These are phyloP conservation scores for Triglochin maritima DNA, from an alignment of 106 monocot genomes.

Conservation along the genomic window DNA sequence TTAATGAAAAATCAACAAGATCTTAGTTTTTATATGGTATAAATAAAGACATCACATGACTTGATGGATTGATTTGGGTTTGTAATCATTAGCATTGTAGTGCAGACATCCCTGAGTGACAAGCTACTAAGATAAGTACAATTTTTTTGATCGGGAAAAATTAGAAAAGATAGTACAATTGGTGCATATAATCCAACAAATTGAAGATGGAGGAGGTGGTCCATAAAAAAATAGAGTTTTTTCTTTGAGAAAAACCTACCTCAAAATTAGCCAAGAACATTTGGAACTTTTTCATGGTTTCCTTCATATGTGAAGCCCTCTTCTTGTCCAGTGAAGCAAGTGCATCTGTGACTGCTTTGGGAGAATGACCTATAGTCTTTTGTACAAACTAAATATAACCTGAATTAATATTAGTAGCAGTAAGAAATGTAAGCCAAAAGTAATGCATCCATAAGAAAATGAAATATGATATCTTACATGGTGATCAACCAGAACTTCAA, in stretches of 20 bases:
- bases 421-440: neutral
- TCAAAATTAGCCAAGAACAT: slow-evolving; percentile 74
- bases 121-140: too few relatives aligned
- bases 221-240: neutral
- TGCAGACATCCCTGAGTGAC: too few relatives aligned
- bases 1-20: too few relatives aligned
- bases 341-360: slow-evolving; percentile 57
- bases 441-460: neutral
- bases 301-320: slow-evolving; percentile 44
- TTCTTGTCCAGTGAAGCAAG: slow-evolving; percentile 49
- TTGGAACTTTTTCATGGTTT: slow-evolving; percentile 67
- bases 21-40: too few relatives aligned
- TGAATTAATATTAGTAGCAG: neutral
- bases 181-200: too few relatives aligned
- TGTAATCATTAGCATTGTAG: too few relatives aligned
- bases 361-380: slow-evolving; percentile 56
- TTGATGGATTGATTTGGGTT: too few relatives aligned
- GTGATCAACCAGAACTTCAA: slow-evolving; percentile 68
- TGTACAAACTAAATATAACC: slow-evolving; percentile 45
- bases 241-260: slow-evolving; percentile 19
- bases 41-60: too few relatives aligned
- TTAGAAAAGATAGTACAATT: too few relatives aligned
- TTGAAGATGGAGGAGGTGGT: neutral
- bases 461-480: slow-evolving; percentile 26
- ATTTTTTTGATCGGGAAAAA: too few relatives aligned